Evolutionary conservation across 2,329 filamentous ascomycete species (phyloP).

Genomic region (Incumbomyces delicatus): DNA sequence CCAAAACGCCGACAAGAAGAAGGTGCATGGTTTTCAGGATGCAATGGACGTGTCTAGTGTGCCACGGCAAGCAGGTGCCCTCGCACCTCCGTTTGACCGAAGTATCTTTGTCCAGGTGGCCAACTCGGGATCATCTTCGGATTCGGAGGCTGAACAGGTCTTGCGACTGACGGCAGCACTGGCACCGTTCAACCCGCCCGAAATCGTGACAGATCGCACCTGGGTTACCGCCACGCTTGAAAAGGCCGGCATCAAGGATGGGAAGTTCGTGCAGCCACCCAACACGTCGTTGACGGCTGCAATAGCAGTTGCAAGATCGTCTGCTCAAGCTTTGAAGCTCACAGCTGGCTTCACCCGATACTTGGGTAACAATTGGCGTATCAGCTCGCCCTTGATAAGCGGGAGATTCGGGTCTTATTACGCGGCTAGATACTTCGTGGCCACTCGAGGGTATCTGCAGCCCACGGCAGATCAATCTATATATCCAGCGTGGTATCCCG

Average conservation of each 20-base stretch:
- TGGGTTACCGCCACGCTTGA: not conserved
- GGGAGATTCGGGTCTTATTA: constrained; percentile 15
- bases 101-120: too few relatives aligned
- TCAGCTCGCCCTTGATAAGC: not conserved
- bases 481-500: constrained; percentile 14
- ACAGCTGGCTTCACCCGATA: too few relatives aligned
- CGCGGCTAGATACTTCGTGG: constrained; percentile 12
- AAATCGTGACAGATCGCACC: not conserved
- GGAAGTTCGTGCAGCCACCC: constrained; percentile 1
- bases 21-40: too few relatives aligned
- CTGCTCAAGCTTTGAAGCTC: too few relatives aligned
- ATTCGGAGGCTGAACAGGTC: not conserved
- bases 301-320: not conserved
- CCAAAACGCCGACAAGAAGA: too few relatives aligned
- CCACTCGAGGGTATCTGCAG: constrained; percentile 15
- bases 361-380: constrained; percentile 6
- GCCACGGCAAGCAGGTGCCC: too few relatives aligned
- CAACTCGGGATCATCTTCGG: not conserved
- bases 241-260: constrained; percentile 3
- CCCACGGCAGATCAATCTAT: constrained; percentile 13
- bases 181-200: too few relatives aligned
- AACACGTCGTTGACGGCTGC: not conserved
- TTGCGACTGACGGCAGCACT: too few relatives aligned
- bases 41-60: too few relatives aligned
- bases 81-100: too few relatives aligned